Percentiles rank a stretch among this genome's conserved stretches.
phyloP scores from a whole-genome alignment of 163 green algal species.

The Scenedesmus sp. region DNA sequence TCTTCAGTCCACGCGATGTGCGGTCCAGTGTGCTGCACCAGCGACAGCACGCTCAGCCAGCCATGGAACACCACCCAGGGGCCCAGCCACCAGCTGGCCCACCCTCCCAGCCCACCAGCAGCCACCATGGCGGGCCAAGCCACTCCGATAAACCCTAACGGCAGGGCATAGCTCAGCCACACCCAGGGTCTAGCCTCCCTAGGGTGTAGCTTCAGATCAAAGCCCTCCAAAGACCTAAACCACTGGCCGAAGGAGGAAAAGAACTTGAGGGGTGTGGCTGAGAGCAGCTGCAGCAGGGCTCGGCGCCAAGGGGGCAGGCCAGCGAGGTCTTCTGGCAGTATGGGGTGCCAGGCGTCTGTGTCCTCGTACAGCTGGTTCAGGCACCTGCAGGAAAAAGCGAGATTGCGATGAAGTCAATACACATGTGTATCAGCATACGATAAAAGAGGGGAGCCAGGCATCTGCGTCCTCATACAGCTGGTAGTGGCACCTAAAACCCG shows the following conservation, averaged over 20 bases:
- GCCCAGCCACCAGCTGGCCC: constrained; percentile 60
- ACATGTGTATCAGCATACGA: no score
- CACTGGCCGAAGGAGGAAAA: constrained; percentile 57
- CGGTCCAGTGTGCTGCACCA: constrained; percentile 63
- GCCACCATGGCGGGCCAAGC: constrained; percentile 56
- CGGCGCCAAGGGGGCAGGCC: constrained; percentile 28
- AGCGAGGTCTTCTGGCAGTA: constrained; percentile 41
- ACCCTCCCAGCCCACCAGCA: constrained; percentile 51
- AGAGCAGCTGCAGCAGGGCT: constrained; percentile 20
- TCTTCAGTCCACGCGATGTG: constrained; percentile 61
- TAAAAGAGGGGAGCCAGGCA: no score
- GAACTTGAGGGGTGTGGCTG: constrained; percentile 63
- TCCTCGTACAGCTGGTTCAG: constrained; percentile 62
- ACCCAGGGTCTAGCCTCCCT: constrained; percentile 19
- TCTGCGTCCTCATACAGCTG: no score
- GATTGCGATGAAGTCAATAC: no score
- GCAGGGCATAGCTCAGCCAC: constrained; percentile 53
- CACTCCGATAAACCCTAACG: constrained; percentile 55
- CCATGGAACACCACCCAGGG: constrained; percentile 73
- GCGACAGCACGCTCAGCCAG: constrained; percentile 61
- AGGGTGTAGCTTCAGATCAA: constrained; percentile 61
- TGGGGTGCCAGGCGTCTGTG: constrained; percentile 55
- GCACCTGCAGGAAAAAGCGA: constrained; percentile 12
- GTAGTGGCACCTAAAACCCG: no score
- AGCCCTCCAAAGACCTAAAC: constrained; percentile 51